Percentiles rank a stretch among this genome's conserved stretches.
These are phyloP conservation scores for Leccinum broughii DNA, from an alignment of 768 basidiomycete genomes.

Conservation along the genomic window DNA sequence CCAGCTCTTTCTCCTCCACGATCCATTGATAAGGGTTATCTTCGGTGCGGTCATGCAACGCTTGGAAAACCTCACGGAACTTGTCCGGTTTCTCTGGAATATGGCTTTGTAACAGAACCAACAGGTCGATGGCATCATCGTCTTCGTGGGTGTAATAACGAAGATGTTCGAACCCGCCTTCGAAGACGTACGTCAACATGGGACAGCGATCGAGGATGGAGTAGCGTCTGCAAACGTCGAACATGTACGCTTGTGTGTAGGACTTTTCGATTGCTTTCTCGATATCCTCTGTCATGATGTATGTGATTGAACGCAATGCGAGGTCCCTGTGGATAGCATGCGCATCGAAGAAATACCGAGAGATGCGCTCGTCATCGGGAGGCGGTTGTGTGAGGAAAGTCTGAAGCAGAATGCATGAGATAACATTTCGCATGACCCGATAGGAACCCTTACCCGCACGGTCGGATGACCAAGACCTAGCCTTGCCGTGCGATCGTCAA, in stretches of 20 bases:
- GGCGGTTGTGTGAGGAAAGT: constrained; percentile 25
- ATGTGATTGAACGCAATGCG: constrained; percentile 31
- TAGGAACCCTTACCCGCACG: constrained; percentile 20
- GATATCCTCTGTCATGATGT: constrained; percentile 27
- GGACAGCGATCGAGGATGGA: constrained; percentile 26
- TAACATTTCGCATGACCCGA: background rate
- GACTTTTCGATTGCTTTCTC: constrained; percentile 26
- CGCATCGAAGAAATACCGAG: constrained; percentile 24
- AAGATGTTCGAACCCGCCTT: constrained; percentile 30
- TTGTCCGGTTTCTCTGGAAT: constrained; percentile 24
- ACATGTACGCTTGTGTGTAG: constrained; percentile 25
- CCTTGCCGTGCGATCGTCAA: constrained; percentile 23
- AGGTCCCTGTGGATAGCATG: constrained; percentile 27
- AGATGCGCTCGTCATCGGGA: constrained; percentile 11
- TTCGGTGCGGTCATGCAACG: constrained; percentile 28
- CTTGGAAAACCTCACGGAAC: constrained; percentile 23
- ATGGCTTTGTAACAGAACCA: constrained; percentile 22
- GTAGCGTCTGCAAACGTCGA: constrained; percentile 28
- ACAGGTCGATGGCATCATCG: constrained; percentile 25
- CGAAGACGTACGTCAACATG: constrained; percentile 31
- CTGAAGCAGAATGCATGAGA: constrained; percentile 14
- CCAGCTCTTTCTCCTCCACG: constrained; percentile 26
- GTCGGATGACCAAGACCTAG: constrained; percentile 26
- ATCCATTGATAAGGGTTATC: constrained; percentile 26
- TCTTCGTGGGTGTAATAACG: constrained; percentile 28